A percentile compares a stretch with the other conserved stretches of the same genome.
Conservation (phyloP, 2,329 filamentous ascomycete genomes). For the Phialocephala subalpina region DNA sequence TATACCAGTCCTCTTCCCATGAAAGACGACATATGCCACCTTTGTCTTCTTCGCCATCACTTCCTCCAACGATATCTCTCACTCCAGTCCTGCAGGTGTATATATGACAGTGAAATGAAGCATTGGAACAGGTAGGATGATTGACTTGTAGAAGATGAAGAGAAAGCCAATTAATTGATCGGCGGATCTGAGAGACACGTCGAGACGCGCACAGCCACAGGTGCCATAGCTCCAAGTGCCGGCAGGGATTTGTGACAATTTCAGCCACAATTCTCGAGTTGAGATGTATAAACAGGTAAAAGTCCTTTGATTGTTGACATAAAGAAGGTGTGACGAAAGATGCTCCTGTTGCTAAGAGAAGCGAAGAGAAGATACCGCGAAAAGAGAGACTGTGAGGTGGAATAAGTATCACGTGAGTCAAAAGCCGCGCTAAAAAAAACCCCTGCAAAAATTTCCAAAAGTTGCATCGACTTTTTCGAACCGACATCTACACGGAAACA, state of each 20-base stretch:
- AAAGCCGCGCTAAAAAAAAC: background rate
- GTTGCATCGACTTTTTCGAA: background rate
- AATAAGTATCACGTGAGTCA: background rate
- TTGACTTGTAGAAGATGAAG: background rate
- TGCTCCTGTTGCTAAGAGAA: no score
- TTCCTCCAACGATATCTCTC: background rate
- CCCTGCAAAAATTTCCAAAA: slow-evolving; percentile 7
- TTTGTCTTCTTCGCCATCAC: slow-evolving; percentile 8
- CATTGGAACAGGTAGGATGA: background rate
- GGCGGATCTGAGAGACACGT: background rate
- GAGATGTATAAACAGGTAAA: background rate
- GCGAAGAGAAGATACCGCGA: no score
- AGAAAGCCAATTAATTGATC: background rate
- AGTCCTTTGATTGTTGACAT: no score
- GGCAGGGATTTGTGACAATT: no score
- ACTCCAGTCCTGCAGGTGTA: background rate
- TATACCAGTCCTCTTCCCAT: slow-evolving; percentile 29
- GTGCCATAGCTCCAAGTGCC: background rate
- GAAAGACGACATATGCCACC: slow-evolving; percentile 28
- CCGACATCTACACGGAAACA: background rate
- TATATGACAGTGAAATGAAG: background rate
- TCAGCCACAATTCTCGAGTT: no score
- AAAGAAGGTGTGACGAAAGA: no score
- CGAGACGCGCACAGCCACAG: background rate
- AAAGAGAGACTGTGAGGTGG: no score